Evolutionary conservation across 768 basidiomycete species (phyloP).

Genomic region (Sporobolomyces phaffii): DNA sequence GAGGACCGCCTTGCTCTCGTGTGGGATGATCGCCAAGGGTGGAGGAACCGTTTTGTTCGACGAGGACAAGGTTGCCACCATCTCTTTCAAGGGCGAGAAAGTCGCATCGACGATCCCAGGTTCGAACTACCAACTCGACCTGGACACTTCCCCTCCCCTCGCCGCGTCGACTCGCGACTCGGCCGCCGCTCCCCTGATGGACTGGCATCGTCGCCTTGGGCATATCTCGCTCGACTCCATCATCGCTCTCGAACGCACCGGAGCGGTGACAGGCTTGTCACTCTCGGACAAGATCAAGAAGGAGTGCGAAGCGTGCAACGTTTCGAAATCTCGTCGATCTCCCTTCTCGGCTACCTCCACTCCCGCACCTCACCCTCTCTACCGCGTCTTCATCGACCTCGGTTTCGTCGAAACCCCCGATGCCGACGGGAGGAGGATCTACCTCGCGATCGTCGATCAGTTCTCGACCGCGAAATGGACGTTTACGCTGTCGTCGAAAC

Average conservation of each 20-base stretch:
- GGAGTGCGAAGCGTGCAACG: conserved; percentile 6
- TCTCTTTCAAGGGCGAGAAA: neutral
- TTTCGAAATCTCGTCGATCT: neutral
- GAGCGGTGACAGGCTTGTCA: neutral
- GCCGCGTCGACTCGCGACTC: too few species aligned
- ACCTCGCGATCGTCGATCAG: conserved; percentile 13
- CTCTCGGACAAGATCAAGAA: neutral
- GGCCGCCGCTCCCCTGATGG: neutral
- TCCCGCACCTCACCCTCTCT: neutral
- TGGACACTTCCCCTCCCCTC: too few species aligned
- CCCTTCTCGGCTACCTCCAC: neutral
- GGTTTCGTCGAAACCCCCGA: conserved; percentile 2
- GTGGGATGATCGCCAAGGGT: neutral
- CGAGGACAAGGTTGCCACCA: neutral
- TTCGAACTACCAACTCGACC: too few species aligned
- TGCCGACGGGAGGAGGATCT: neutral
- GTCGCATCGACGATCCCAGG: too few species aligned
- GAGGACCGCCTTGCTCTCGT: conserved; percentile 1
- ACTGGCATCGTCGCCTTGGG: neutral
- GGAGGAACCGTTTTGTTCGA: conserved; percentile 1
- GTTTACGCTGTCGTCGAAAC: neutral
- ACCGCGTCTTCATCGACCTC: conserved; percentile 11
- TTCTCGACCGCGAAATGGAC: neutral
- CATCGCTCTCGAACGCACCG: neutral
- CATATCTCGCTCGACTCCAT: conserved; percentile 1